These are phyloP conservation scores for Aegilops tauschii DNA, from an alignment of 176 grass and related monocot genomes.

Conservation along the genomic window DNA sequence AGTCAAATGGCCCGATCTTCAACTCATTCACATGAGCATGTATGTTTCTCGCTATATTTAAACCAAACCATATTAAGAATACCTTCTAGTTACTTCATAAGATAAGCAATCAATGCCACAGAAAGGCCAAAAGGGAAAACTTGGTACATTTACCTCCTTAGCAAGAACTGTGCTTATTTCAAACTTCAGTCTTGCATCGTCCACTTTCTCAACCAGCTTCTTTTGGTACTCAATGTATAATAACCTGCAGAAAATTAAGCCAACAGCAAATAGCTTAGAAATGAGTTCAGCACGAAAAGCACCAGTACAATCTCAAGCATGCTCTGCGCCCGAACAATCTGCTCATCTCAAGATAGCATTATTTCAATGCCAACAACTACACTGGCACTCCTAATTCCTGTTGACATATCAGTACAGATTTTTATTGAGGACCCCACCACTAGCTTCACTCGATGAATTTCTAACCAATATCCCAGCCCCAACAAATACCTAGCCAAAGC, in stretches of 20 bases:
- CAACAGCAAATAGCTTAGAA: not conserved
- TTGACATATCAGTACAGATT: not conserved
- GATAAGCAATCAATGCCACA: not conserved
- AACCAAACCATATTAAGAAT: slow-evolving; percentile 2
- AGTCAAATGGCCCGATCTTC: not conserved
- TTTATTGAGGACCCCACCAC: not conserved
- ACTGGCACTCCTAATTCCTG: not conserved
- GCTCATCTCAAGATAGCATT: not conserved
- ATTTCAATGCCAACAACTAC: not conserved
- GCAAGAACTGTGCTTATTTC: slow-evolving; percentile 89
- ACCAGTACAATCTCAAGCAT: not conserved
- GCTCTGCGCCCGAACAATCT: not conserved
- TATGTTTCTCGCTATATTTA: not conserved
- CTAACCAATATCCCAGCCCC: not conserved
- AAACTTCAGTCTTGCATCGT: slow-evolving; percentile 84
- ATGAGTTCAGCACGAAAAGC: not conserved
- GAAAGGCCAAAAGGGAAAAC: not conserved
- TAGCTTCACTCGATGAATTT: slow-evolving; percentile 5
- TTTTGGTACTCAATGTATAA: slow-evolving; percentile 85
- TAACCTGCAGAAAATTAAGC: slow-evolving; percentile 40
- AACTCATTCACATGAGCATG: not conserved
- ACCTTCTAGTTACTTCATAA: slow-evolving; percentile 2
- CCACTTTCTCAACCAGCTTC: slow-evolving; percentile 53
- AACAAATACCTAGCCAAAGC: not conserved
- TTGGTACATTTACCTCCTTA: slow-evolving; percentile 59